Conservation (phyloP, 2,329 filamentous ascomycete species). For the Capronia epimyces region DNA sequence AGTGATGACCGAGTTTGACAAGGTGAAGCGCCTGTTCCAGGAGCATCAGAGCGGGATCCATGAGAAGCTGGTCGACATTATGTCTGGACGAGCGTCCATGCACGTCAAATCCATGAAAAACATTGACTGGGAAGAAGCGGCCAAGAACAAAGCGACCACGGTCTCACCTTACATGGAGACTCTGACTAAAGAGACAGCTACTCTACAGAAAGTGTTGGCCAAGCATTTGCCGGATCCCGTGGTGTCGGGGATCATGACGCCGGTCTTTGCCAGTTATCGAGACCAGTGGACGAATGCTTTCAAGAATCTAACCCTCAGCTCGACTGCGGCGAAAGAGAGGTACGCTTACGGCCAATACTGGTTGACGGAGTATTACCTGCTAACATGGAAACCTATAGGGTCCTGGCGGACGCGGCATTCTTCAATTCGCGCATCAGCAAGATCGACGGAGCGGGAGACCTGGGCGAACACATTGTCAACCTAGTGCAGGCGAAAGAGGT, state of each 20-base stretch:
- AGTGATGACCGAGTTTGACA: slow-evolving; percentile 78
- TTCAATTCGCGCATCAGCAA: slow-evolving; percentile 67
- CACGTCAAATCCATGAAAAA: slow-evolving; percentile 71
- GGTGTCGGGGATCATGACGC: slow-evolving; percentile 75
- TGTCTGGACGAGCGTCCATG: slow-evolving; percentile 68
- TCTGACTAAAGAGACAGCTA: slow-evolving; percentile 77
- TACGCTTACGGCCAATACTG: slow-evolving; percentile 46
- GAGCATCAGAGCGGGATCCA: slow-evolving; percentile 89
- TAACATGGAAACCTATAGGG: slow-evolving; percentile 38
- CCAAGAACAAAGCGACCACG: slow-evolving; percentile 40
- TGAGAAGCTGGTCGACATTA: slow-evolving; percentile 89
- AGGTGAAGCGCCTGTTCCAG: slow-evolving; percentile 72
- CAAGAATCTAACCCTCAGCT: slow-evolving; percentile 59
- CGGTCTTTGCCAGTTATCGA: slow-evolving; percentile 76
- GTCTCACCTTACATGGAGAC: slow-evolving; percentile 78
- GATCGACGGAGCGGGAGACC: slow-evolving; percentile 70
- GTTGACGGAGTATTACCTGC: slow-evolving; percentile 26
- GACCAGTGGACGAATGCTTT: slow-evolving; percentile 72
- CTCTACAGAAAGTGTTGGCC: slow-evolving; percentile 73
- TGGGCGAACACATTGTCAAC: slow-evolving; percentile 63
- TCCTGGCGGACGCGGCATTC: slow-evolving; percentile 69
- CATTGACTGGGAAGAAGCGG: slow-evolving; percentile 63
- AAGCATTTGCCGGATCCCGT: slow-evolving; percentile 74
- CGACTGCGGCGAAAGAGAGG: slow-evolving; percentile 64
- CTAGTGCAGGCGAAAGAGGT: slow-evolving; percentile 37